These are phyloP conservation scores for Neofusicoccum laricinum DNA, from an alignment of 2,329 filamentous ascomycete species.

Conservation along the genomic window DNA sequence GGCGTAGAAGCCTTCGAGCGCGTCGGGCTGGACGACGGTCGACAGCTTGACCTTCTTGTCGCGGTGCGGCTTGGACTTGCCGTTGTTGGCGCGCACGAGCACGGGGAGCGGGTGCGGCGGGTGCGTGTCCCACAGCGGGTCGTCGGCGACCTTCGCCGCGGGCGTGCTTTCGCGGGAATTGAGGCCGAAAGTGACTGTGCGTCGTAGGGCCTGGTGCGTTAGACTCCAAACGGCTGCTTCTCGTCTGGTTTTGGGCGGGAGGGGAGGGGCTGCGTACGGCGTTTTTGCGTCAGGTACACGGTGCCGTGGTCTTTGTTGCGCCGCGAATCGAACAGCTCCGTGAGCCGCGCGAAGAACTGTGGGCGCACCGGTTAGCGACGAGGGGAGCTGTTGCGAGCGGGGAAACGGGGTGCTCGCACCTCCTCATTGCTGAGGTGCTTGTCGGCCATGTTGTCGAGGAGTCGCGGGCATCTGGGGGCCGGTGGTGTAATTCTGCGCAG, in stretches of 20 bases:
- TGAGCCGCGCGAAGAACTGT: conserved; percentile 71
- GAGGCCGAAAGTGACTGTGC: conserved; percentile 40
- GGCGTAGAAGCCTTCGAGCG: conserved; percentile 76
- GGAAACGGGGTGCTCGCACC: conserved; percentile 37
- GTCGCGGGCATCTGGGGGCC: not conserved
- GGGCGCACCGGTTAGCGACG: not conserved
- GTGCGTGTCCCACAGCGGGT: conserved; percentile 60
- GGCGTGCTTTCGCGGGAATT: not conserved
- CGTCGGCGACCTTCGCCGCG: conserved; percentile 39
- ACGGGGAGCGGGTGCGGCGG: conserved; percentile 64
- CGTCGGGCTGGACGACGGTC: conserved; percentile 74
- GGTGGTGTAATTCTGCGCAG: not conserved
- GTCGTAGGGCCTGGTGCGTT: not conserved
- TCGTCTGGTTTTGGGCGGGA: conserved; percentile 15
- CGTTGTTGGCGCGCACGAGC: conserved; percentile 81
- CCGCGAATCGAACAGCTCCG: conserved; percentile 64
- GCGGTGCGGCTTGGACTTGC: conserved; percentile 55
- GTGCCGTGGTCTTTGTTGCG: conserved; percentile 70
- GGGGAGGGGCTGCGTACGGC: conserved; percentile 48
- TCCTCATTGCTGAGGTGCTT: conserved; percentile 61
- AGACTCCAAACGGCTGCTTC: not conserved
- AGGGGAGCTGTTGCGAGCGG: not conserved
- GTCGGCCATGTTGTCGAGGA: conserved; percentile 25
- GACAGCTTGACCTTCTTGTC: conserved; percentile 70
- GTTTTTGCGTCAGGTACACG: conserved; percentile 73